Conservation (phyloP, 768 basidiomycete genomes). For the Trametopsis cervina region DNA sequence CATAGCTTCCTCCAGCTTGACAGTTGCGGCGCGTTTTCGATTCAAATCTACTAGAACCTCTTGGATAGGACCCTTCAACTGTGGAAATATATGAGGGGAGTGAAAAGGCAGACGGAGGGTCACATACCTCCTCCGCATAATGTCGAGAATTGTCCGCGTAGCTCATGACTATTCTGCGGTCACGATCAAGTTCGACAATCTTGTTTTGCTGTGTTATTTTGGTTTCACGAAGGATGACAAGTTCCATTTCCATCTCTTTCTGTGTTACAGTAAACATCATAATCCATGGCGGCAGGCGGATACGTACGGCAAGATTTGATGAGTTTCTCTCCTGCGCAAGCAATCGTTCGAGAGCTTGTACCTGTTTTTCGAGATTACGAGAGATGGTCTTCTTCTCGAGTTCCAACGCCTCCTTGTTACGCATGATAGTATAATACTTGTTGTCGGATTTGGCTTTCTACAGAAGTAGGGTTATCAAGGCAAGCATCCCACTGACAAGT, state of each 20-base stretch:
- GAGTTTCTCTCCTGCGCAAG: conserved; percentile 59
- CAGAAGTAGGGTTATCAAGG: background rate
- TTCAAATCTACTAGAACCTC: conserved; percentile 30
- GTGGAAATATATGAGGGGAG: background rate
- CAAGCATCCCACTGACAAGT: background rate
- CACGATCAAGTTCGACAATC: background rate
- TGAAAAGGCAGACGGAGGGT: background rate
- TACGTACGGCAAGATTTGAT: conserved; percentile 52
- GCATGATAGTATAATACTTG: conserved; percentile 88
- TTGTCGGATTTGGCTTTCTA: conserved; percentile 96
- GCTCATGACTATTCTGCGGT: background rate
- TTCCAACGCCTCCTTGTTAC: conserved; percentile 80
- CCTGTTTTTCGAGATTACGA: conserved; percentile 52
- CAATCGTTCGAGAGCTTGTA: conserved; percentile 58
- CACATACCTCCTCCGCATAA: conserved; percentile 33
- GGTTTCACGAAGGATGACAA: background rate
- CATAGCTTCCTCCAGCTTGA: conserved; percentile 42
- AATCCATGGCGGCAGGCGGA: too few relatives aligned
- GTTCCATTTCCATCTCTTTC: conserved; percentile 5
- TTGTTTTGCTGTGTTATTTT: background rate
- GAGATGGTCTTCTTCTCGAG: conserved; percentile 60
- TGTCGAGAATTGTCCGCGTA: conserved; percentile 16
- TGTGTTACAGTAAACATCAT: background rate
- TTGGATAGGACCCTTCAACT: conserved; percentile 8
- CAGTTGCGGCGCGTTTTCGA: conserved; percentile 31